phyloP scores from a whole-genome alignment of 2,329 filamentous ascomycete species.

The Paraphoma sp. region DNA sequence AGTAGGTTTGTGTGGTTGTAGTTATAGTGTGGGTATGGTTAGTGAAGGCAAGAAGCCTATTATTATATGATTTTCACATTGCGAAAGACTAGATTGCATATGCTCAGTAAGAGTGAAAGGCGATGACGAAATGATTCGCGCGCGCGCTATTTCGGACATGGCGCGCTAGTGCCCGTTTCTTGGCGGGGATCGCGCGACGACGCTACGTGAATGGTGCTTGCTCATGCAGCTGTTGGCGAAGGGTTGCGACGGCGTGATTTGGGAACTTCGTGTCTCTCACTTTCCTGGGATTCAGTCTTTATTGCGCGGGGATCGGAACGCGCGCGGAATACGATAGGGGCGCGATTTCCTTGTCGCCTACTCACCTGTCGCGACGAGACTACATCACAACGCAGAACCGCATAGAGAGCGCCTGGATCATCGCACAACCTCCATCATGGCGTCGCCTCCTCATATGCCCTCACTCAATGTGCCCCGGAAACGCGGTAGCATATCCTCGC shows the following conservation, averaged over 20 bases:
- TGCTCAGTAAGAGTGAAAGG: conserved; percentile 16
- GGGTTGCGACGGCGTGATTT: neutral
- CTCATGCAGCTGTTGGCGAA: neutral
- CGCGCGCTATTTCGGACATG: conserved; percentile 10
- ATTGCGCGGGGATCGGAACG: too few relatives aligned
- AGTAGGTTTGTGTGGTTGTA: neutral
- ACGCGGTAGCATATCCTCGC: conserved; percentile 63
- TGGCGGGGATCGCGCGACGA: conserved; percentile 7
- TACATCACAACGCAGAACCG: neutral
- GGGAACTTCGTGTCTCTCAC: neutral
- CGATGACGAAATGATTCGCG: conserved; percentile 39
- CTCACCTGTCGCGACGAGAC: neutral
- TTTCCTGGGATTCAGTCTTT: too few relatives aligned
- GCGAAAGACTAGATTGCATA: conserved; percentile 11
- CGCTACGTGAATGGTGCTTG: neutral
- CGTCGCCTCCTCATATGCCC: conserved; percentile 63
- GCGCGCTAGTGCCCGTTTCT: conserved; percentile 20
- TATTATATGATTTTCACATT: conserved; percentile 7
- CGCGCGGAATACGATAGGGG: too few relatives aligned
- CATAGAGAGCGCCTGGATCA: neutral
- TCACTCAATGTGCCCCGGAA: conserved; percentile 66
- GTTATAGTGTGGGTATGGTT: neutral
- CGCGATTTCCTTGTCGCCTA: neutral
- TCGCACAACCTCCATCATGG: conserved; percentile 55
- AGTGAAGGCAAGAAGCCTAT: neutral